Evolutionary conservation across 2,329 filamentous ascomycete species (phyloP), one percentile per base, ranked within the genome.

Genomic region (Zymoseptoria ardabiliae): DNA sequence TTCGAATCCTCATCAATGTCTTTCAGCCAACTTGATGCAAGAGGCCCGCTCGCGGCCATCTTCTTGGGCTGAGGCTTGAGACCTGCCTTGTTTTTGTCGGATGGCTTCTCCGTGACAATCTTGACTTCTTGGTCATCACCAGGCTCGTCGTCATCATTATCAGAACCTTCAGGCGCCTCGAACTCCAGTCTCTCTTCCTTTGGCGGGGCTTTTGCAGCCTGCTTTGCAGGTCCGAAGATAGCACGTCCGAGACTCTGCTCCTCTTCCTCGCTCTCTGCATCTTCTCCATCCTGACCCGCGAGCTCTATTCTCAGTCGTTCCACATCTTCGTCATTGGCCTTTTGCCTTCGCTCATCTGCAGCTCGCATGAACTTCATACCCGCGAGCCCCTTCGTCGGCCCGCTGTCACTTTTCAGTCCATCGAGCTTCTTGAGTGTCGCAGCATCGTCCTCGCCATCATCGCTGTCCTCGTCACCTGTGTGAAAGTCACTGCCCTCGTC

Each of bases 301-400:
- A 97, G 78, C 53, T 93, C 88, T 58, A 85, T 84, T 54, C 86
- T 82, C 54, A 97, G 45, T 10, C 68, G 59, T 45, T 67, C 58
- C 11, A 69, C 57, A 25, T 90, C 83, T 58, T 89, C 88, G 67
- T 96, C 90, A 66, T 97, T 97, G 59, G 85, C 83, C 63, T 87
- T 84, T 73, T 87, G 91, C 68, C 85, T 85, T 45, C 85, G 81
- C 25, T 87, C 88, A 69, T 97, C 92, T 1, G 91, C 90, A 65
- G 88, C 91, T 68, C 88, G 85, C 94, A 99, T 97, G 72, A 99
- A 99, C 62, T 90, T 90, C 87, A 99, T 91, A 55, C 83, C 82
- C 74, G 90, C 85, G 6, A 99, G 77, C 13, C 71, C 70, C 67
- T 85, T 87, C 67, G 84, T 86, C 45, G 73, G 72, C 7, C 66